Evolutionary conservation across 2,329 filamentous ascomycete genomes (phyloP), one percentile per base, ranked within the genome.

Genomic region (Plectosphaerella sp.): DNA sequence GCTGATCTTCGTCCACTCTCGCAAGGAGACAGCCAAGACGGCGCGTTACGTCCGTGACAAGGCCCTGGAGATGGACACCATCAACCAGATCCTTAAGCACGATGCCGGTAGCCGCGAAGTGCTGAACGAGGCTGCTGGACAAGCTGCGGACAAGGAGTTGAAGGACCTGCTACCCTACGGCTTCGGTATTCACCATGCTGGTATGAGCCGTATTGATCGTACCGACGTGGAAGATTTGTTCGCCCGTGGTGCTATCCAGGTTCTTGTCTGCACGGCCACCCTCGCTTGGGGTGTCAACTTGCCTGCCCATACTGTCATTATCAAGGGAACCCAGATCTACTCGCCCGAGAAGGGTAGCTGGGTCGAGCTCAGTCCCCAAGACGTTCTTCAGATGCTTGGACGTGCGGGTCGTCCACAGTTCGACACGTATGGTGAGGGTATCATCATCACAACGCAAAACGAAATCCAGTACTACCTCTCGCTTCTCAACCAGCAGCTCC

Each of bases 391-490:
- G 69, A 99, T 99, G 95, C 84, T 99, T 63, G 94, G 94, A 64
- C 91, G 94, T 79, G 95, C 94, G 50, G 94, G 94, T 67, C 85
- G 94, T 59, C 94, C 94, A 25, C 95, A 99, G 64, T 99, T 91
- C 66, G 94, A 99, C 67, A 97, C 91, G 0, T 99, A 96, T 64
- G 94, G 94, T 66, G 94, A 99, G 70, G 94, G 94, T 67, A 97
- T 99, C 64, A 97, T 99, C 66, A 97, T 99, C 62, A 99, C 94
- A 1, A 94, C 91, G 0, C 93, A 97, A 65, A 81, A 80, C 48
- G 95, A 99, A 72, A 90, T 99, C 65, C 91, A 96, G 62, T 99
- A 99, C 71, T 99, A 99, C 64, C 82, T 99, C 18, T 97, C 93
- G 0, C 78, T 99, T 36, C 82, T 99, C 64, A 99, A 99, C 64